These are phyloP conservation scores for Penicillium pulvis DNA, from an alignment of 495 filamentous ascomycete species.

Conservation along the genomic window DNA sequence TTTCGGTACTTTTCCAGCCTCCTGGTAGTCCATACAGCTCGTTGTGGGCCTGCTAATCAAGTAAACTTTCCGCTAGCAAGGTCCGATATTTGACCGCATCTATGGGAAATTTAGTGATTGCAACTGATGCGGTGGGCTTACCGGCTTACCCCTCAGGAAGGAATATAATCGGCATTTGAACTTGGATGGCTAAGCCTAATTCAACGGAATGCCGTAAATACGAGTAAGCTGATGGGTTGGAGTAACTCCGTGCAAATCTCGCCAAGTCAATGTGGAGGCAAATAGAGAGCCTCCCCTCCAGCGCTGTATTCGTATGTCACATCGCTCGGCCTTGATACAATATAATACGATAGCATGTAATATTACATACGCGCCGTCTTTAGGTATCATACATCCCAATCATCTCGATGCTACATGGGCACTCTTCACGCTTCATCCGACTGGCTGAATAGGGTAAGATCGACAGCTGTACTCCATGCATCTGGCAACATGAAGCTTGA, in stretches of 20 bases:
- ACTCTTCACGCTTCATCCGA: not conserved
- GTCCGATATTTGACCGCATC: not conserved
- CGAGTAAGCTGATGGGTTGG: not conserved
- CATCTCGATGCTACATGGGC: not conserved
- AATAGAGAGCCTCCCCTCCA: not conserved
- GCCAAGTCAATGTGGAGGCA: constrained; percentile 1
- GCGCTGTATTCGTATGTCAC: not conserved
- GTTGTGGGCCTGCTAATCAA: not conserved
- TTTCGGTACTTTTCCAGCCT: not conserved
- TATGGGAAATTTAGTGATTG: not conserved
- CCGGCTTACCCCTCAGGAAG: not conserved
- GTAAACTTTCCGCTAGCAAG: not conserved
- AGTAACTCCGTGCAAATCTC: not conserved
- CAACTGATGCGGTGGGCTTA: not conserved
- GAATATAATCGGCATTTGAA: not conserved
- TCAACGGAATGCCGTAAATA: not conserved
- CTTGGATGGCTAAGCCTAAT: not conserved
- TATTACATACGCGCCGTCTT: not conserved
- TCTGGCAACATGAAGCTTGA: not conserved
- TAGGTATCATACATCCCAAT: not conserved
- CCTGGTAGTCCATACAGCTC: not conserved
- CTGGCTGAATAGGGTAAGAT: not conserved
- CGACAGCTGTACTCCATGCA: not conserved
- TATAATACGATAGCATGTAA: not conserved
- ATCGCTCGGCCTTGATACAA: not conserved